These are phyloP conservation scores for Kingdonia uniflora DNA, from an alignment of 164 flowering plant species.

Conservation along the genomic window DNA sequence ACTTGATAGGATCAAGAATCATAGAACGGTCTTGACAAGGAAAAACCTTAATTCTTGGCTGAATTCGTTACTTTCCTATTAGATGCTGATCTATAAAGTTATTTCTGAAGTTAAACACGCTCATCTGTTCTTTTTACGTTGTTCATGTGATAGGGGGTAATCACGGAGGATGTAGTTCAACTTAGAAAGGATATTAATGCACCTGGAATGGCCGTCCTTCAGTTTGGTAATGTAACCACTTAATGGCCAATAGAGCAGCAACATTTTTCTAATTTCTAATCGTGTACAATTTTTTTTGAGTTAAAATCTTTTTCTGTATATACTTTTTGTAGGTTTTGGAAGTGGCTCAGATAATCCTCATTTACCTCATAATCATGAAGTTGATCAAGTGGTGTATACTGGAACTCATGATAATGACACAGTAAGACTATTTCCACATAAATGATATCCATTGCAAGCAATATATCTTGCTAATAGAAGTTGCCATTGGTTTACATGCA, in stretches of 20 bases:
- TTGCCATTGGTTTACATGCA: too few relatives aligned
- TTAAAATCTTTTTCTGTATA: constrained; percentile 9
- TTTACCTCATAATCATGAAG: constrained; percentile 89
- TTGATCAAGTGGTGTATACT: constrained; percentile 85
- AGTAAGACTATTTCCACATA: constrained; percentile 33
- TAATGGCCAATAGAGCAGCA: background rate
- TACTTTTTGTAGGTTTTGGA: constrained; percentile 66
- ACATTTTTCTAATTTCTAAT: background rate
- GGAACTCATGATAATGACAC: constrained; percentile 99
- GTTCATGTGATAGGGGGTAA: too few relatives aligned
- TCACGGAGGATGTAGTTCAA: constrained; percentile 88
- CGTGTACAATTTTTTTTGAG: too few relatives aligned
- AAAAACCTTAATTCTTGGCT: too few relatives aligned
- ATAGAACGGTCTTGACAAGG: too few relatives aligned
- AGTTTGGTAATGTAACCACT: constrained; percentile 64
- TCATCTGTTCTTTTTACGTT: constrained; percentile 4
- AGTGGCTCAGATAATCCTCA: constrained; percentile 82
- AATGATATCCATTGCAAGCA: too few relatives aligned
- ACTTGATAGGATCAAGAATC: too few relatives aligned
- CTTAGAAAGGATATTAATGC: constrained; percentile 85
- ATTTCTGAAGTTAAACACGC: background rate
- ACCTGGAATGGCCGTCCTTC: constrained; percentile 99
- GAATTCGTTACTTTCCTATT: background rate
- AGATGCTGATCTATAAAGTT: background rate
- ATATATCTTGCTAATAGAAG: too few relatives aligned